These are phyloP conservation scores for Nosema granulosis DNA, from an alignment of 371 early-diverging fungal species.

Conservation along the genomic window DNA sequence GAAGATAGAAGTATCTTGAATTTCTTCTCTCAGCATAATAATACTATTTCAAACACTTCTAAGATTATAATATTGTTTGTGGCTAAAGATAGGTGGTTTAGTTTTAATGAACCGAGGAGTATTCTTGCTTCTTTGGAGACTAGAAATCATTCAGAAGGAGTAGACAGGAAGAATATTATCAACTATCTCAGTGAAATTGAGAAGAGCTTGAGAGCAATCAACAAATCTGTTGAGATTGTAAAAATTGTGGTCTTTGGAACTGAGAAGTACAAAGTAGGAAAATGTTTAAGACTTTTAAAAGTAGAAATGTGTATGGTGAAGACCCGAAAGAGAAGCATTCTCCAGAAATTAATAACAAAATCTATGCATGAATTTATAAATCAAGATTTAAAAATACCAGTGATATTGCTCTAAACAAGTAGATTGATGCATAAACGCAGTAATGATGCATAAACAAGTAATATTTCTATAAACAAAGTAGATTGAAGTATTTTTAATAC, in stretches of 20 bases:
- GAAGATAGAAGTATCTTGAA: too few species aligned
- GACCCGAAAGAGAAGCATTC: neutral
- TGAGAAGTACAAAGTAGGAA: conserved; percentile 6
- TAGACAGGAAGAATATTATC: conserved; percentile 8
- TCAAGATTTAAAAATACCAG: conserved; percentile 4
- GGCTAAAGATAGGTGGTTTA: neutral
- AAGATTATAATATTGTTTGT: too few species aligned
- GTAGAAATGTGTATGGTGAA: neutral
- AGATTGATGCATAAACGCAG: neutral
- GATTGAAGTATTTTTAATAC: neutral
- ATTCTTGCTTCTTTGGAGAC: neutral
- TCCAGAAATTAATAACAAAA: neutral
- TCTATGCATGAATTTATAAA: neutral
- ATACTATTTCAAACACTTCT: too few species aligned
- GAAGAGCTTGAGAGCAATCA: neutral
- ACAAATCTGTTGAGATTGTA: neutral
- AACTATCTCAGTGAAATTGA: neutral
- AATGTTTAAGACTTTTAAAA: neutral
- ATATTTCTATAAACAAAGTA: conserved; percentile 6
- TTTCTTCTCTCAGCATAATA: too few species aligned
- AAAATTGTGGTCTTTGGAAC: neutral
- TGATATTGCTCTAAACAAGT: neutral
- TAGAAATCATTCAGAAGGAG: neutral
- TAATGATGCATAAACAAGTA: neutral
- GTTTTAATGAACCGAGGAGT: neutral